phyloP scores from a whole-genome alignment of 73 alveolate species.

The Paramecium caudatum region DNA sequence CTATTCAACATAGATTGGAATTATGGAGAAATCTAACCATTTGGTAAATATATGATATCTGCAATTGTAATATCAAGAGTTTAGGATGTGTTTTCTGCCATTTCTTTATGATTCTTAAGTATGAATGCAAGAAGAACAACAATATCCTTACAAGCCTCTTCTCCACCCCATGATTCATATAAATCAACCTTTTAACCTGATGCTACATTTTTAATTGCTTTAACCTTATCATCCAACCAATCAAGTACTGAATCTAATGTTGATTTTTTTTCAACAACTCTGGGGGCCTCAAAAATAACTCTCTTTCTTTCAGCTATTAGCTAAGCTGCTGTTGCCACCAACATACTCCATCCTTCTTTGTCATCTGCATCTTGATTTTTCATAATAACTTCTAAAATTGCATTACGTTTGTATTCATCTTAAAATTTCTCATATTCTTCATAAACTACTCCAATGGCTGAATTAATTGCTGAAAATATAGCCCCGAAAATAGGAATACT shows the following conservation, averaged over 20 bases:
- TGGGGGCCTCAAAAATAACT: not conserved
- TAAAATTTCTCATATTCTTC: constrained; percentile 3
- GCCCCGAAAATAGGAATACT: constrained; percentile 31
- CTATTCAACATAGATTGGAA: constrained; percentile 9
- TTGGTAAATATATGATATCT: constrained; percentile 38
- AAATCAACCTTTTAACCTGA: constrained; percentile 46
- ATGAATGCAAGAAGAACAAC: constrained; percentile 23
- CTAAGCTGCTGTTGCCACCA: constrained; percentile 43
- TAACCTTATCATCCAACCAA: not conserved
- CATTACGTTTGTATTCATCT: constrained; percentile 49
- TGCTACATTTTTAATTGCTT: constrained; percentile 28
- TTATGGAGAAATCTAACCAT: not conserved
- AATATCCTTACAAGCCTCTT: constrained; percentile 22
- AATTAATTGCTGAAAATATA: constrained; percentile 18
- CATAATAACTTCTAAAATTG: constrained; percentile 43
- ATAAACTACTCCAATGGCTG: not conserved
- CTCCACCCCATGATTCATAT: constrained; percentile 46
- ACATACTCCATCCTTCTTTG: constrained; percentile 59
- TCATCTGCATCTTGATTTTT: constrained; percentile 41
- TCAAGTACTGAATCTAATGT: not conserved
- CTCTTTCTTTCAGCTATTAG: constrained; percentile 12
- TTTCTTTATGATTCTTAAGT: constrained; percentile 28
- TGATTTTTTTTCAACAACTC: constrained; percentile 22
- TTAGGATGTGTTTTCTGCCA: not conserved
- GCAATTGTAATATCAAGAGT: constrained; percentile 31